Evolutionary conservation across 768 basidiomycete genomes (phyloP).

Genomic region (Tylopilus plumbeoviolaceoides): DNA sequence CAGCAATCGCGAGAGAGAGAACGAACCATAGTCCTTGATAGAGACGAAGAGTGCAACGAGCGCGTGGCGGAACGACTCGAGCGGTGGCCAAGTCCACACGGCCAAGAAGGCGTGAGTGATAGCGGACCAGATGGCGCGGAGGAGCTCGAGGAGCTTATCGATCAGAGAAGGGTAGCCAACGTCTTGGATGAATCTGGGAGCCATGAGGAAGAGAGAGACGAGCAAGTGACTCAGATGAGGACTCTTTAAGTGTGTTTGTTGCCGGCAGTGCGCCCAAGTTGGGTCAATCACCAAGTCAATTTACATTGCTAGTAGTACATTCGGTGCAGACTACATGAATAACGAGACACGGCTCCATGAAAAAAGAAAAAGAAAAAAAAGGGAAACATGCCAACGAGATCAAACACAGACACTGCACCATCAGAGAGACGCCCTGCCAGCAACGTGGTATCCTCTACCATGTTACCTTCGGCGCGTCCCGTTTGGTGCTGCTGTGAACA

Average conservation of each 20-base stretch:
- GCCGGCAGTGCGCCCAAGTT: not conserved
- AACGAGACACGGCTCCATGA: too few relatives aligned
- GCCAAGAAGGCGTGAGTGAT: conserved; percentile 5
- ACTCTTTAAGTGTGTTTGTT: not conserved
- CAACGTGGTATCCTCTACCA: too few relatives aligned
- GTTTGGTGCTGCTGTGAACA: not conserved
- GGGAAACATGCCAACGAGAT: not conserved
- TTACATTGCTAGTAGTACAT: too few relatives aligned
- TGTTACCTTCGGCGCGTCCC: too few relatives aligned
- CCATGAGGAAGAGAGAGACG: conserved; percentile 4
- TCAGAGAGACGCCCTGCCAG: not conserved
- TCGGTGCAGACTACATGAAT: too few relatives aligned
- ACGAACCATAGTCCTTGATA: conserved; percentile 15
- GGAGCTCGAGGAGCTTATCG: conserved; percentile 13
- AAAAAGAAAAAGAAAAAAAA: too few relatives aligned
- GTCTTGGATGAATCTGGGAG: conserved; percentile 15
- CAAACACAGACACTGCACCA: not conserved
- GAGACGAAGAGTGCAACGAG: conserved; percentile 6
- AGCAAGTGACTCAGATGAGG: not conserved
- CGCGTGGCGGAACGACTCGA: conserved; percentile 20
- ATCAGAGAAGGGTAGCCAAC: conserved; percentile 16
- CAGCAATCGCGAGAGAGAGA: not conserved
- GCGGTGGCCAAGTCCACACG: conserved; percentile 22
- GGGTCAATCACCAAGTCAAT: too few relatives aligned
- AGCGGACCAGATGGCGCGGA: conserved; percentile 14